These are phyloP conservation scores for Adansonia rubrostipa DNA, from an alignment of 441 rosid genomes.

Conservation along the genomic window DNA sequence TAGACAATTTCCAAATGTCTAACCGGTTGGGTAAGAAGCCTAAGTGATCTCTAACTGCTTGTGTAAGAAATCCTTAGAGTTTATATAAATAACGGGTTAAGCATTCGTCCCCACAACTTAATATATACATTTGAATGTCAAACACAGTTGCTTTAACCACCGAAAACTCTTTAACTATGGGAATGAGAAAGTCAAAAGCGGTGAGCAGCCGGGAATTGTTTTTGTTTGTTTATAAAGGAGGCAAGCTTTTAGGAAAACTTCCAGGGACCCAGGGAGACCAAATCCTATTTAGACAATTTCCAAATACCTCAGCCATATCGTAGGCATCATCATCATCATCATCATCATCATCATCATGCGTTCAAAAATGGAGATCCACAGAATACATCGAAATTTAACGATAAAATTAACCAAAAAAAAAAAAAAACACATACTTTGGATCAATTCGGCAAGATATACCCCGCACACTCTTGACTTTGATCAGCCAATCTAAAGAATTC, in stretches of 20 bases:
- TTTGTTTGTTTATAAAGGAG: not conserved
- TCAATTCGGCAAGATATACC: slow-evolving; percentile 33
- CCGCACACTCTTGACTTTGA: slow-evolving; percentile 27
- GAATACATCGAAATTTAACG: not conserved
- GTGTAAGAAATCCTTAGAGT: not conserved
- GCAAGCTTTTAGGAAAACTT: slow-evolving; percentile 1
- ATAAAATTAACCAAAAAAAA: not conserved
- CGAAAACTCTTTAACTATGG: not conserved
- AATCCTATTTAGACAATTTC: not conserved
- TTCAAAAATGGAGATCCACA: not conserved
- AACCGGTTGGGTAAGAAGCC: not conserved
- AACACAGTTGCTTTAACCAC: slow-evolving; percentile 3
- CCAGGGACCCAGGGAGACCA: not conserved
- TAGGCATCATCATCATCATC: no score
- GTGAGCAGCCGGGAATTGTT: not conserved
- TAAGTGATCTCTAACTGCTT: not conserved
- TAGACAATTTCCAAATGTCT: not conserved
- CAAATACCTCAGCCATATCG: not conserved
- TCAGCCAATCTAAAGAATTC: slow-evolving; percentile 34
- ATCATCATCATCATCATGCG: not conserved
- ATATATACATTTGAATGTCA: slow-evolving; percentile 14
- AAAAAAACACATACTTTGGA: slow-evolving; percentile 32
- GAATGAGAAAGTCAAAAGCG: slow-evolving; percentile 17
- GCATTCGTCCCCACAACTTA: not conserved
- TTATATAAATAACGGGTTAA: not conserved